These are phyloP conservation scores for Heterobasidion parviporum DNA, from an alignment of 1,284 basidiomycete species.

Conservation along the genomic window DNA sequence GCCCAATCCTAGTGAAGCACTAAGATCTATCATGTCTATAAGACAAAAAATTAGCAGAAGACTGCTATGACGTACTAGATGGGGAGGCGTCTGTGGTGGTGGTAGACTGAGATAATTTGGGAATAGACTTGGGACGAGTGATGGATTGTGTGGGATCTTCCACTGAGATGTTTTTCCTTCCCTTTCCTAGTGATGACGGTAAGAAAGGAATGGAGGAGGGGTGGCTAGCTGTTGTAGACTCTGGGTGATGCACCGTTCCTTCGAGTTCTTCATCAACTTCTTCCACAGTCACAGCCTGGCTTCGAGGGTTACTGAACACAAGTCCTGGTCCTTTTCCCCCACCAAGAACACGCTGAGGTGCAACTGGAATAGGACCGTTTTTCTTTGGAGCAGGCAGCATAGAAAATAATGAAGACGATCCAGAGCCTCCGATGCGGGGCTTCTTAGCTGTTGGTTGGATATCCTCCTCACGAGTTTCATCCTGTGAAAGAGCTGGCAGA, in stretches of 20 bases:
- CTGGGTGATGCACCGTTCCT: neutral
- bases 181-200: constrained; percentile 50
- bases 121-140: constrained; percentile 18
- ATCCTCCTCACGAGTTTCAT: constrained; percentile 29
- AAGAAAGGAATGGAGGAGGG: constrained; percentile 35
- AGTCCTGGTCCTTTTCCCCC: constrained; percentile 52
- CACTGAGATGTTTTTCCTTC: constrained; percentile 50
- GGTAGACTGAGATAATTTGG: constrained; percentile 19
- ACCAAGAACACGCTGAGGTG: constrained; percentile 52
- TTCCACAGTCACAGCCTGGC: constrained; percentile 12
- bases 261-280: constrained; percentile 9
- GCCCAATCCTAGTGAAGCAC: constrained; percentile 11
- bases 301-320: constrained; percentile 37
- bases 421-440: constrained; percentile 31
- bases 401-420: constrained; percentile 51
- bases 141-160: constrained; percentile 30
- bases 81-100: constrained; percentile 65
- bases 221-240: neutral
- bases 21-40: constrained; percentile 12
- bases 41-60: constrained; percentile 9
- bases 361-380: constrained; percentile 29
- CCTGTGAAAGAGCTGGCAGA: constrained; percentile 43
- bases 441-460: constrained; percentile 53
- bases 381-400: constrained; percentile 74
- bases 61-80: constrained; percentile 25